phyloP scores from a whole-genome alignment of 306 rosid genomes.

The Amphicarpaea edgeworthii region DNA sequence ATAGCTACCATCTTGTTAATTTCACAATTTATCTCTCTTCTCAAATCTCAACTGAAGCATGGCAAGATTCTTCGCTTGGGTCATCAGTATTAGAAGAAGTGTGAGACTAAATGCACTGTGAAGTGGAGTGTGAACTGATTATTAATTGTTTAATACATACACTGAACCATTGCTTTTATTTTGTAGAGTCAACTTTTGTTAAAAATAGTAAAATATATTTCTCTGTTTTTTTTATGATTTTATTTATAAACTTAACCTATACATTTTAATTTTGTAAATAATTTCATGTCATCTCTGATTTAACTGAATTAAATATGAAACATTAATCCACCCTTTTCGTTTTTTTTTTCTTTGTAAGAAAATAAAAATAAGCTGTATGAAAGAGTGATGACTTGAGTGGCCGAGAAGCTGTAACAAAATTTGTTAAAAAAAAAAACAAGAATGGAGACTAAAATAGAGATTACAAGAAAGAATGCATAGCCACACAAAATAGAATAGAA shows the following conservation, averaged over 20 bases:
- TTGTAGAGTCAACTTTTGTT: too few relatives aligned
- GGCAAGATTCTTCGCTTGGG: neutral
- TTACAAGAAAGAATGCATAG: too few relatives aligned
- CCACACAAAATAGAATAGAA: constrained; percentile 55
- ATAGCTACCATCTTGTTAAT: neutral
- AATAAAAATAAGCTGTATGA: neutral
- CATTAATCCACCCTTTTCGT: neutral
- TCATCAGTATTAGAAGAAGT: too few relatives aligned
- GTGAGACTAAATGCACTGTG: too few relatives aligned
- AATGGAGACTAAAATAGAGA: too few relatives aligned
- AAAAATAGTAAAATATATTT: neutral
- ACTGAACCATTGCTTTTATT: too few relatives aligned
- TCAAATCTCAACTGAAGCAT: neutral
- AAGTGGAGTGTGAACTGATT: too few relatives aligned
- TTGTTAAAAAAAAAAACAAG: neutral
- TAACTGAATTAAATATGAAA: neutral
- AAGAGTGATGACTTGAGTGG: neutral
- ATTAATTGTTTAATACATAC: too few relatives aligned
- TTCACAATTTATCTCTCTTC: neutral
- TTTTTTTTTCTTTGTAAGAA: neutral
- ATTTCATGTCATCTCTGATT: neutral
- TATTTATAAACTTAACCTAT: neutral
- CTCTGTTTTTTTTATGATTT: neutral
- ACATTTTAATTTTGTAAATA: neutral
- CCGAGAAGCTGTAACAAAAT: neutral